Percentiles rank a stretch among this genome's conserved stretches.
Evolutionary conservation across 768 basidiomycete species (phyloP).

Genomic region (Macrolepiota dolichaula): DNA sequence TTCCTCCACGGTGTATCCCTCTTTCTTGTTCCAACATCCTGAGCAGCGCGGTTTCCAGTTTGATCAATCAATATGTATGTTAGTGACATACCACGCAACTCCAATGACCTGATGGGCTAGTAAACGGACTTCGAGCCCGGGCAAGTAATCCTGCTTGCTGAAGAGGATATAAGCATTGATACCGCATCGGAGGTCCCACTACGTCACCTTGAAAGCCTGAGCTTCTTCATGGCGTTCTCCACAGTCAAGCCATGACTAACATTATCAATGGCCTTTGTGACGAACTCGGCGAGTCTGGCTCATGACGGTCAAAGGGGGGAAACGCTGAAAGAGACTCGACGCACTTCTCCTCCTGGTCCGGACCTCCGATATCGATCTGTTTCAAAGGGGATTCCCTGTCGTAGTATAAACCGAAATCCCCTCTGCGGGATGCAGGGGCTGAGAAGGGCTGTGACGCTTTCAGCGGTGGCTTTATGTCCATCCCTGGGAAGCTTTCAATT

Average conservation of each 20-base stretch:
- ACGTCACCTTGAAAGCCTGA: constrained; percentile 48
- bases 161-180: neutral
- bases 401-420: constrained; percentile 46
- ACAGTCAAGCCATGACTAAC: constrained; percentile 51
- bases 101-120: constrained; percentile 77
- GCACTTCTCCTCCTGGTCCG: constrained; percentile 52
- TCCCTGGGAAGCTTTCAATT: neutral
- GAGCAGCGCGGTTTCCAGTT: too few species aligned
- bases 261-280: constrained; percentile 57
- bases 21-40: constrained; percentile 71
- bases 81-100: constrained; percentile 54
- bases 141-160: constrained; percentile 54
- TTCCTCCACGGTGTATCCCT: constrained; percentile 53
- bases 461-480: neutral
- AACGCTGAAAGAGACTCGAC: neutral
- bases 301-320: neutral
- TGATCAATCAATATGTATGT: neutral
- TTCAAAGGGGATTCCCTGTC: constrained; percentile 46
- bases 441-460: neutral
- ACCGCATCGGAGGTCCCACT: neutral
- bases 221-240: constrained; percentile 45
- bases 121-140: constrained; percentile 67
- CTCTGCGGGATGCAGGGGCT: neutral
- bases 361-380: constrained; percentile 53
- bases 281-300: constrained; percentile 58